Conservation (phyloP, 371 early-diverging fungal genomes). For the Cladochytrium tenue region DNA sequence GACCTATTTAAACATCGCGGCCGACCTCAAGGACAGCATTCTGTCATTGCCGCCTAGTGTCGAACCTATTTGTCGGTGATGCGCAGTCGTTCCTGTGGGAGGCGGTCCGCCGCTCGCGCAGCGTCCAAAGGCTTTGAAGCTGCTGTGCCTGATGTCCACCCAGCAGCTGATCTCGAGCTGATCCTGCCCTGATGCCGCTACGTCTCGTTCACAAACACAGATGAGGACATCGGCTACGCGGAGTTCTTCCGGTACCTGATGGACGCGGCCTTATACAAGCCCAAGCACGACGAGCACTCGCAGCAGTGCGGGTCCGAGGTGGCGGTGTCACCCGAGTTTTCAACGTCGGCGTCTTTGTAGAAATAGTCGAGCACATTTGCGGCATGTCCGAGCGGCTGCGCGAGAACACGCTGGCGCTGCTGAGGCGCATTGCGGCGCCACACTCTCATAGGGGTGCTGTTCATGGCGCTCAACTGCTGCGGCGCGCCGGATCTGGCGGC, state of each 20-base stretch:
- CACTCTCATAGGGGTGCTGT: slow-evolving; percentile 35
- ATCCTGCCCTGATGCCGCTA: slow-evolving; percentile 46
- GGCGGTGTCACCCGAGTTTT: slow-evolving; percentile 16
- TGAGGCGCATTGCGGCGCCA: slow-evolving; percentile 17
- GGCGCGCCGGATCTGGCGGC: slow-evolving; percentile 18
- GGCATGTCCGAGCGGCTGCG: slow-evolving; percentile 30
- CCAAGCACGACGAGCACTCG: slow-evolving; percentile 28
- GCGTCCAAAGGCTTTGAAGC: slow-evolving; percentile 27
- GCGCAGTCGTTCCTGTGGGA: slow-evolving; percentile 48
- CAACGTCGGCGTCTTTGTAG: slow-evolving; percentile 37
- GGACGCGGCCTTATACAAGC: slow-evolving; percentile 42
- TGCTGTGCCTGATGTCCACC: slow-evolving; percentile 27
- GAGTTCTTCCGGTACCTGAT: slow-evolving; percentile 49
- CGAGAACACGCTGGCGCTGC: slow-evolving; percentile 22
- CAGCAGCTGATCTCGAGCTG: slow-evolving; percentile 41
- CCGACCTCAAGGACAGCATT: slow-evolving; percentile 23
- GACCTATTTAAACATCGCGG: slow-evolving; percentile 34
- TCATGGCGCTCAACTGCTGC: slow-evolving; percentile 26
- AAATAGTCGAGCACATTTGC: slow-evolving; percentile 36
- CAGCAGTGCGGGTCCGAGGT: slow-evolving; percentile 36
- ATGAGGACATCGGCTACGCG: slow-evolving; percentile 35
- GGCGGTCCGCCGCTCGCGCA: slow-evolving; percentile 48
- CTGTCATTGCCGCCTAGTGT: slow-evolving; percentile 24
- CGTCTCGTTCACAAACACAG: slow-evolving; percentile 26
- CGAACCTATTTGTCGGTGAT: slow-evolving; percentile 41